Evolutionary conservation across 1,139 yeast species (phyloP), one percentile per base, ranked within the genome.

Genomic region (Debaryomycetaceae sp.): DNA sequence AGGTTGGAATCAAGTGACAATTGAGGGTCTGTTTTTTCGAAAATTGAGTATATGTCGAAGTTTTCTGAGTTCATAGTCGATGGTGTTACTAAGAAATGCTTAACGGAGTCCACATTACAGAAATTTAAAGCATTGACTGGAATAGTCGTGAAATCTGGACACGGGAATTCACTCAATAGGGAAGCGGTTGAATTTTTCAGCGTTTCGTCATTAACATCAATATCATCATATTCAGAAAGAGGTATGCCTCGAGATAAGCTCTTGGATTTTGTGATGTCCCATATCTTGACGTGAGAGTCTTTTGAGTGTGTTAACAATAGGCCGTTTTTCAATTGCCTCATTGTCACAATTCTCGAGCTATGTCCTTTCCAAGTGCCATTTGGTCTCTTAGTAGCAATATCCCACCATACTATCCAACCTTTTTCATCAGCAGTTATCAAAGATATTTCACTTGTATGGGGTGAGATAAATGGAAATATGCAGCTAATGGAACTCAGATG

Each of bases 121-220:
- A 76, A 81, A 51, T 80, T 80, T 47, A 80, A 58, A 1, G 79
- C 57, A 52, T 81, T 81, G 16, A 78, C 77, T 0, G 85, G 84
- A 39, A 78, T 56, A 28, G 70, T 70, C 39, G 65, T 36, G 37
- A 31, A 42, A 5, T 41, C 36, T 4, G 64, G 64, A 14, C 41
- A 16, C 15, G 60, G 58, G 35, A 38, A 55, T 13, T 39, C 33
- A 16, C 30, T 22, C 6, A 39, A 24, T n/a, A 50, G 39, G 11
- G 42, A 42, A 8, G 4, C 7, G 11, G 2, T 8, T 11, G 2
- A 8, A 3, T 36, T 13, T 26, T 31, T 33, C 17, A 30, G 28
- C 29, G 6, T 13, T 3, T 26, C 24, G 5, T 39, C 32, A 14
- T 41, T 37, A 28, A 31, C 33, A 30, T 34, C 17, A 22, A 31